Percentiles rank a stretch among this genome's conserved stretches.
phyloP scores from a whole-genome alignment of 345 rosid genomes.

The Mangifera indica region DNA sequence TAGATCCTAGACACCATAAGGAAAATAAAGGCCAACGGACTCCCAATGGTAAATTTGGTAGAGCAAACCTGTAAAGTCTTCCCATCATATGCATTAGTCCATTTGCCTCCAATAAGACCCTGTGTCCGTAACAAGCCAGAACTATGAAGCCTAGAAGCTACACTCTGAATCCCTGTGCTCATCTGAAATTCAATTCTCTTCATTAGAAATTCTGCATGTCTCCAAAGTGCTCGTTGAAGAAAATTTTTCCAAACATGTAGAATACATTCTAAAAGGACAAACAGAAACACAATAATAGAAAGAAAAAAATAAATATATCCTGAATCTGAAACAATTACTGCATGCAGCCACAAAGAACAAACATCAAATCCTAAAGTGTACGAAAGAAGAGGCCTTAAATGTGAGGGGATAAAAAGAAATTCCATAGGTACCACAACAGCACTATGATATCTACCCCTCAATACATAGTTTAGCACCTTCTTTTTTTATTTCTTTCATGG shows the following conservation, averaged over 20 bases:
- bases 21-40: neutral
- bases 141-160: constrained; percentile 41
- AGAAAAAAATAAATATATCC: neutral
- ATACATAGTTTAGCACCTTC: neutral
- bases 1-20: neutral
- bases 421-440: no score
- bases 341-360: neutral
- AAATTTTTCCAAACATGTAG: neutral
- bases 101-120: constrained; percentile 85
- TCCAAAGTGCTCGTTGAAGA: neutral
- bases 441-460: neutral
- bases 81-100: constrained; percentile 76
- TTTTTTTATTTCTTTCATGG: no score
- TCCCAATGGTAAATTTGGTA: no score
- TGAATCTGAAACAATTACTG: neutral
- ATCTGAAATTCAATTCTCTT: constrained; percentile 42
- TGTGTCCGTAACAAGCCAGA: constrained; percentile 62
- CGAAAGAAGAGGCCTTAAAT: neutral
- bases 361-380: neutral
- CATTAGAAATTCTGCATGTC: neutral
- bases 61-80: constrained; percentile 59
- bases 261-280: neutral
- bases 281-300: neutral
- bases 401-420: neutral
- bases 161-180: constrained; percentile 49